Evolutionary conservation across 352 stramenopile genomes (phyloP), one percentile per base, ranked within the genome.

Genomic region (Globisporangium parvum): DNA sequence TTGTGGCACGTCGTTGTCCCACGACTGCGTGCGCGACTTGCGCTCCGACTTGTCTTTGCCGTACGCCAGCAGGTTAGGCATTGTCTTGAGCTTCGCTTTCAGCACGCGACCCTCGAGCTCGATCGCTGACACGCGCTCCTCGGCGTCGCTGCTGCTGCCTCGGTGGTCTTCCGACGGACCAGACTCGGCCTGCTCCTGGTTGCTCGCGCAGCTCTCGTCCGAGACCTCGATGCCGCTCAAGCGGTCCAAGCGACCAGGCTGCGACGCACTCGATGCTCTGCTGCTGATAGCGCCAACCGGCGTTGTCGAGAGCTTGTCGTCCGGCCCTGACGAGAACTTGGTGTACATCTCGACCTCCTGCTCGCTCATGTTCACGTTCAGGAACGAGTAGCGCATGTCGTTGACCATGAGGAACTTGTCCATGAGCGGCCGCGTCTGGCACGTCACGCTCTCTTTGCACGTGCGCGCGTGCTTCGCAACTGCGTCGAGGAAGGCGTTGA

Each of bases 371-470:
- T 91, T 80, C 26, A 93, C 77, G 66, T 89, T 87, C 47, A 93
- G 65, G 57, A 89, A 93, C 60, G 82, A 93, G 78, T 92, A 95
- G 41, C 82, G 79, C 82, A 93, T 91, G 55, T 95, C 82, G 60
- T 87, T 87, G 18, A 92, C 80, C 75, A 92, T 88, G 47, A 95
- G 73, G 60, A 95, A 95, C 63, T 91, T 75, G 66, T 95, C 81
- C 73, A 95, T 89, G 42, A 95, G 67, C 51, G 65, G 63, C 0
- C 85, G 79, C 44, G 78, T 89, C 52, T 86, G 66, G 55, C 85
- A 95, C 26, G 72, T 83, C 61, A 77, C 71, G 57, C 71, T 79
- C 50, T 90, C 76, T 20, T 69, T 60, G 57, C 85, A 95, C 42
- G 78, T 87, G 54, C 85, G 83, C 55, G 82, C 81, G 63, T 92